phyloP scores from a whole-genome alignment of 1,284 basidiomycete genomes.

The Malassezia nana region DNA sequence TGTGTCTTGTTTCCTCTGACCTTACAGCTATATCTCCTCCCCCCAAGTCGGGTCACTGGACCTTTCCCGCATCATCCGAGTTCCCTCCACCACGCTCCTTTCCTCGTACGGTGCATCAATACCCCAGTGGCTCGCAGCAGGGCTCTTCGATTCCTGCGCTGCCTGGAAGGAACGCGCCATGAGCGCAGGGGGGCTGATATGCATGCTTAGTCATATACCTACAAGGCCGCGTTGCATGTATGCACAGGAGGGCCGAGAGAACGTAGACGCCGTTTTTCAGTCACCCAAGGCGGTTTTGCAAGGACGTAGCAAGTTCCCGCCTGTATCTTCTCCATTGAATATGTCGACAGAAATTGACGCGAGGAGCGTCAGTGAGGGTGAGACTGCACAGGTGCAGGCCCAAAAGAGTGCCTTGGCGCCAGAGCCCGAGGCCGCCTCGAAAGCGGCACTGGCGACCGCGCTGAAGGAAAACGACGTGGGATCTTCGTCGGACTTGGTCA shows the following conservation, averaged over 20 bases:
- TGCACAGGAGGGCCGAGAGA: not conserved
- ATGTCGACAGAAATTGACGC: not conserved
- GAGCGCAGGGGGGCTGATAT: not conserved
- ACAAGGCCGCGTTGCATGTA: not conserved
- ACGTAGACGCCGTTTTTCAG: not conserved
- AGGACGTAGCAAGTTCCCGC: not conserved
- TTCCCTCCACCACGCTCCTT: slow-evolving; percentile 17
- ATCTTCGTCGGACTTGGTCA: slow-evolving; percentile 11
- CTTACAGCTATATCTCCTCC: slow-evolving; percentile 11
- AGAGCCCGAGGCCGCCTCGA: slow-evolving; percentile 30
- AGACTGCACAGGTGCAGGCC: not conserved
- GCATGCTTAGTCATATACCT: slow-evolving; percentile 9
- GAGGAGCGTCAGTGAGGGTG: not conserved
- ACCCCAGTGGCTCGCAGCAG: slow-evolving; percentile 8
- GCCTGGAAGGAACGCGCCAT: not conserved
- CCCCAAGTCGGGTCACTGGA: slow-evolving; percentile 13
- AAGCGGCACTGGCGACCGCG: slow-evolving; percentile 32
- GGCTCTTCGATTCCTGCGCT: not conserved
- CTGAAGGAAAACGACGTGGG: slow-evolving; percentile 20
- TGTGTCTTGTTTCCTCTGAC: not conserved
- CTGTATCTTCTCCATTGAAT: not conserved
- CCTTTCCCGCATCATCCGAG: slow-evolving; percentile 6
- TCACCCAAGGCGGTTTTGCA: not conserved
- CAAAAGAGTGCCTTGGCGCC: slow-evolving; percentile 20
- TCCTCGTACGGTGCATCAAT: slow-evolving; percentile 15